Evolutionary conservation across 805 yeast species (phyloP).

Genomic region (Saccharomycopsis javanensis): DNA sequence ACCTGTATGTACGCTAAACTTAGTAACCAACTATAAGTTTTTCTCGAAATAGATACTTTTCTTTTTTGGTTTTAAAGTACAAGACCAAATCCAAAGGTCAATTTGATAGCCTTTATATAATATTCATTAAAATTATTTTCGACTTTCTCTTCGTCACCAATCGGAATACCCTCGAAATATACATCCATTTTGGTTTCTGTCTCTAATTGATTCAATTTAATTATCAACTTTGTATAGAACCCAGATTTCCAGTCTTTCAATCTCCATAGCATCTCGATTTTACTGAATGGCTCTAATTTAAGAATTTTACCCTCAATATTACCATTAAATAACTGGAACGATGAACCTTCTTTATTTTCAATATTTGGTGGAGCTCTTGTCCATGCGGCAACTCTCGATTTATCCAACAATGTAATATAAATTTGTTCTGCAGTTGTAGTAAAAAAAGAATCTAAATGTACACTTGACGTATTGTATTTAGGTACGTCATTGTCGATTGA

Average conservation of each 20-base stretch:
- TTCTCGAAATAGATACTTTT: no score
- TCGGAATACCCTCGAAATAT: constrained; percentile 78
- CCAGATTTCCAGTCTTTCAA: constrained; percentile 81
- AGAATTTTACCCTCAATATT: constrained; percentile 65
- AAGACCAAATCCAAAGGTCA: constrained; percentile 94
- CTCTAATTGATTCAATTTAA: constrained; percentile 66
- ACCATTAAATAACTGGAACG: constrained; percentile 75
- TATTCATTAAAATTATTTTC: constrained; percentile 79
- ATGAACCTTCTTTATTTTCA: constrained; percentile 49
- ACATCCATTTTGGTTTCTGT: constrained; percentile 77
- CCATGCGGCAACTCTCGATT: constrained; percentile 82
- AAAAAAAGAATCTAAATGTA: constrained; percentile 71
- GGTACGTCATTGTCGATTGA: constrained; percentile 30
- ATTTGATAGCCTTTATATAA: constrained; percentile 79
- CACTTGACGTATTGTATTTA: constrained; percentile 70
- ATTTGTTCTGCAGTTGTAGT: constrained; percentile 83
- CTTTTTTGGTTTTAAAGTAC: constrained; percentile 58
- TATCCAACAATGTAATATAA: constrained; percentile 66
- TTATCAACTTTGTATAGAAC: constrained; percentile 60
- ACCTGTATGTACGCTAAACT: no score
- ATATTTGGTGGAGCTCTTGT: constrained; percentile 62
- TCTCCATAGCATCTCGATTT: constrained; percentile 76
- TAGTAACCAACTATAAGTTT: no score
- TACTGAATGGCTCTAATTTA: constrained; percentile 47
- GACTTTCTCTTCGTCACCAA: constrained; percentile 90